A percentile compares a stretch with the other conserved stretches of the same genome.
These are phyloP conservation scores for Senecio squalidus DNA, from an alignment of 140 eudicot species.

Conservation along the genomic window DNA sequence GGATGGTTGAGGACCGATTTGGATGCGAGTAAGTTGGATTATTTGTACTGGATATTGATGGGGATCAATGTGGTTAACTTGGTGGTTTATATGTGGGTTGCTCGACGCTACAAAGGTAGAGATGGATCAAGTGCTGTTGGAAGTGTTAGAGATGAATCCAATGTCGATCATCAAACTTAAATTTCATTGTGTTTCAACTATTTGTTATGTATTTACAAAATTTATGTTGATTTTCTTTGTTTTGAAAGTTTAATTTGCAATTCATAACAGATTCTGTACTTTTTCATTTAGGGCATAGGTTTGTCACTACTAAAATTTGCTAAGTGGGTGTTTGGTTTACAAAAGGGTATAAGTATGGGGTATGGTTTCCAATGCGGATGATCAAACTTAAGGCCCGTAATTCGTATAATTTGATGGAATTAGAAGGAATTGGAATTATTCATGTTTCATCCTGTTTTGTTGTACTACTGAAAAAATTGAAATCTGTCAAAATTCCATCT, in stretches of 20 bases:
- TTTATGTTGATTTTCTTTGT: background rate
- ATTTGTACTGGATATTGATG: constrained; percentile 62
- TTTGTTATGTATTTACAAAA: background rate
- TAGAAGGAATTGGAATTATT: too few relatives aligned
- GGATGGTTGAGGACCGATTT: constrained; percentile 70
- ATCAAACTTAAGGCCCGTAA: too few relatives aligned
- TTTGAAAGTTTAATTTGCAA: background rate
- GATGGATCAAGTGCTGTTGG: constrained; percentile 39
- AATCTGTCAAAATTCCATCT: too few relatives aligned
- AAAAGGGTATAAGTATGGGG: too few relatives aligned
- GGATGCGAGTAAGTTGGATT: constrained; percentile 44
- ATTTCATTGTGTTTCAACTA: background rate
- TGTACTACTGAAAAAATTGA: too few relatives aligned
- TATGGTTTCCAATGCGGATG: too few relatives aligned
- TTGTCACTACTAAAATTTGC: too few relatives aligned
- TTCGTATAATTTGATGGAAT: too few relatives aligned
- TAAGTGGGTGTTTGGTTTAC: too few relatives aligned
- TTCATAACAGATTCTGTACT: too few relatives aligned
- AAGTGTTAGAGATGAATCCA: constrained; percentile 51
- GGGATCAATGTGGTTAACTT: constrained; percentile 58
- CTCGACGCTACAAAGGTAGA: constrained; percentile 62
- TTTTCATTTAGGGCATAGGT: too few relatives aligned
- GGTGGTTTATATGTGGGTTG: constrained; percentile 43
- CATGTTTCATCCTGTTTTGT: too few relatives aligned
- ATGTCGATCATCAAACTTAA: constrained; percentile 18